These are phyloP conservation scores for Dendrobium catenatum DNA, from an alignment of 106 monocot species.

Conservation along the genomic window DNA sequence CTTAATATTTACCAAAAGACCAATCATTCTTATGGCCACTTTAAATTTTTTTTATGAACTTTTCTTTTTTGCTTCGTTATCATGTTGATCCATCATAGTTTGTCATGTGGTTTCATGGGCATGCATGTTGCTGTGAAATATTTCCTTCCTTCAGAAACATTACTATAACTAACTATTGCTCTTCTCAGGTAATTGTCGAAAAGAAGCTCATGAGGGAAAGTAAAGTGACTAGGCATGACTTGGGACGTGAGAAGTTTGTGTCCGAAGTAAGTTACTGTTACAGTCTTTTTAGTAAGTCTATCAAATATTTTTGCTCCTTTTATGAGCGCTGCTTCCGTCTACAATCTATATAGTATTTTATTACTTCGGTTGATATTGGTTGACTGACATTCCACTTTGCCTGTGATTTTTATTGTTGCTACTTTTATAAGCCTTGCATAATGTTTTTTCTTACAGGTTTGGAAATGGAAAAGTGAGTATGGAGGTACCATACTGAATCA, in stretches of 20 bases:
- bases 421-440: not conserved
- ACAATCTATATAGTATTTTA: not conserved
- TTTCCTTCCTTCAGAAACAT: not conserved
- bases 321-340: not conserved
- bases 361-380: not conserved
- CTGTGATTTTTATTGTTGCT: constrained; percentile 3
- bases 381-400: not conserved
- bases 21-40: not conserved
- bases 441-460: constrained; percentile 45
- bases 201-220: constrained; percentile 92
- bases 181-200: constrained; percentile 84
- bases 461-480: constrained; percentile 93
- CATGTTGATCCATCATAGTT: not conserved
- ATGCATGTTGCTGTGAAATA: not conserved
- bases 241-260: constrained; percentile 82
- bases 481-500: constrained; percentile 91
- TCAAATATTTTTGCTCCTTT: not conserved
- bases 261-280: constrained; percentile 46
- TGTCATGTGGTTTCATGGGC: not conserved
- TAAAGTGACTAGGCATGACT: constrained; percentile 73
- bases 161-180: not conserved
- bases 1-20: not conserved
- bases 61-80: not conserved
- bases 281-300: not conserved
- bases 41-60: not conserved